Conservation (phyloP, 2,329 filamentous ascomycete species). For the Huntiella decipiens region DNA sequence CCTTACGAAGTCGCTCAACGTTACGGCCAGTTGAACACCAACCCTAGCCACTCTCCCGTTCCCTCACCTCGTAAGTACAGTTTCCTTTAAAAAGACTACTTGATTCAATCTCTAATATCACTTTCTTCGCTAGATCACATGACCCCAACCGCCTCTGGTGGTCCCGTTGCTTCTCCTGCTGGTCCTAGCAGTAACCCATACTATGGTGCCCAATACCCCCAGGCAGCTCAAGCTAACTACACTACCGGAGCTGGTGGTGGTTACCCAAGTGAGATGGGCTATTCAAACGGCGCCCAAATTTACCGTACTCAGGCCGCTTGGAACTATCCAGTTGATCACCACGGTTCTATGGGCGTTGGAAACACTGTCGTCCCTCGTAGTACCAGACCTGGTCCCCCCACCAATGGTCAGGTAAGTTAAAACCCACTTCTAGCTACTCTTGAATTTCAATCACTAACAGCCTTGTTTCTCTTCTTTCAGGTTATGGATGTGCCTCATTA, state of each 20-base stretch:
- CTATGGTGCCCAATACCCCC: no score
- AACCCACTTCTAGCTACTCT: neutral
- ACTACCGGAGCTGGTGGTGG: conserved; percentile 26
- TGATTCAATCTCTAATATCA: no score
- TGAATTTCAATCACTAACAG: neutral
- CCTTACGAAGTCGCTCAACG: no score
- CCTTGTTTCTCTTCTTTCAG: neutral
- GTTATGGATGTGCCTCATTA: conserved; percentile 26
- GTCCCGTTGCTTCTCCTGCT: no score
- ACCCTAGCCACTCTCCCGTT: no score
- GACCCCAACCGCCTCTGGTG: no score
- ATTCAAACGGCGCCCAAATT: conserved; percentile 90
- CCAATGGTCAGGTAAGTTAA: conserved; percentile 57
- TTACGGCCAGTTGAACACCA: no score
- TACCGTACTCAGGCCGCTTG: conserved; percentile 87
- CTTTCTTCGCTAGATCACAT: no score
- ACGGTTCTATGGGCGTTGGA: conserved; percentile 93
- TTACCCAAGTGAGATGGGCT: conserved; percentile 92
- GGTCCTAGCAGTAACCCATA: no score
- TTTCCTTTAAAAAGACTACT: no score
- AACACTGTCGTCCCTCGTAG: conserved; percentile 96
- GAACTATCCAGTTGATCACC: conserved; percentile 99
- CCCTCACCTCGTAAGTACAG: no score
- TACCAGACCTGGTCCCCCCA: conserved; percentile 91
- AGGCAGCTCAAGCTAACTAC: neutral